Evolutionary conservation across 805 yeast genomes (phyloP), one percentile per base, ranked within the genome.

Genomic region (Brettanomyces bruxellensis): DNA sequence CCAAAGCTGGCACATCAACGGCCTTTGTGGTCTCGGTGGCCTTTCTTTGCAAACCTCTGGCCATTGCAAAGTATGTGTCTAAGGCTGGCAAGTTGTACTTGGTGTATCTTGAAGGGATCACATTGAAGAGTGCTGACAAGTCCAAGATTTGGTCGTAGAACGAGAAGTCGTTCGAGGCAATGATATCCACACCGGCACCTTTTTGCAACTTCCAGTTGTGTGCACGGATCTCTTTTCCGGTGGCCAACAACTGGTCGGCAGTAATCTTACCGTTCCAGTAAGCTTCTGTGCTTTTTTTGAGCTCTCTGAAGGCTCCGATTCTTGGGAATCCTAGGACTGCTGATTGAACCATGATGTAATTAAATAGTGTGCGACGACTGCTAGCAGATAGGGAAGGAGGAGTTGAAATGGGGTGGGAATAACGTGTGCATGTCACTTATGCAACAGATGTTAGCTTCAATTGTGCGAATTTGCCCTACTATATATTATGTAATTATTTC

Each of bases 321-420:
- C 99, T 93, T 76, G 99, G 99, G 93, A 93, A 93, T 72, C 99
- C 99, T 75, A 93, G 81, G 62, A 93, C 95, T 67, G 96, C 81
- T 55, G 98, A 91, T 73, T 83, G 83, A 73, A 91, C 98, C 98
- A 91, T 91, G 64, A 50, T 76, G 38, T 18, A 18, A 34, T 30
- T 32, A 23, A 23, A 23, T 14, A 18, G 18, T 18, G 18, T 18
- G 39, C 9, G 39, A 23, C 18, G 39, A 37, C 9, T 11, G 18
- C 2, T 18, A n/a, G 18, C 23, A n/a, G 9, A 37, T n/a, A 3
- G 39, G 18, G 39, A 37, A 37, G 39, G 18, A n/a, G 39, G 18
- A 37, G 18, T 12, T 11, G 39, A 12, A 37, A 37, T 12, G 18
- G 18, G 18, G 18, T 14, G 18, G 9, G 39, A 37, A 37, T 14